Evolutionary conservation across 768 basidiomycete genomes (phyloP).

Genomic region (Amanita molliuscula): DNA sequence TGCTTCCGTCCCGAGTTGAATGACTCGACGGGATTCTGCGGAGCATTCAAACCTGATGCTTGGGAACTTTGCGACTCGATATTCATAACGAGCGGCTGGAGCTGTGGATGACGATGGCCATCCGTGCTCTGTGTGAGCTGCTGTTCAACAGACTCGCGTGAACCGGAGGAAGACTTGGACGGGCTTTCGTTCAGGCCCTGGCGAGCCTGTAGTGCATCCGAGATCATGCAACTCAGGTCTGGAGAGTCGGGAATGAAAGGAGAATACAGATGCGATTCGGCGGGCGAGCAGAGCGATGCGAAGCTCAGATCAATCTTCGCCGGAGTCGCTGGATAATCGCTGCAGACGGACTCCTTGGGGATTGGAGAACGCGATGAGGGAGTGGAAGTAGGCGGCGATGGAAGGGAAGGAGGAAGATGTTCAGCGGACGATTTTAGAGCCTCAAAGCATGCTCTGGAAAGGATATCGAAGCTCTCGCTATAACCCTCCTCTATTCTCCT

Average conservation of each 20-base stretch:
- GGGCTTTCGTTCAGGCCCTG: constrained; percentile 2
- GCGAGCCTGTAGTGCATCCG: constrained; percentile 3
- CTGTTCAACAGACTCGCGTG: constrained; percentile 33
- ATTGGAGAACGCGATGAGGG: not conserved
- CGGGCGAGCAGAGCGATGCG: constrained; percentile 17
- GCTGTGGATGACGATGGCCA: not conserved
- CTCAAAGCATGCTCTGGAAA: not conserved
- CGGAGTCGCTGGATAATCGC: constrained; percentile 10
- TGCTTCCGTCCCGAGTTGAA: constrained; percentile 16
- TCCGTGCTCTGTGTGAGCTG: constrained; percentile 33
- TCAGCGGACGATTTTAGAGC: not conserved
- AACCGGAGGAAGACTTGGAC: constrained; percentile 22
- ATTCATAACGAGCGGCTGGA: not conserved
- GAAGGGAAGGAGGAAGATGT: not conserved
- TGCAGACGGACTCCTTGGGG: not conserved
- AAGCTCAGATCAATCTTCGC: constrained; percentile 14
- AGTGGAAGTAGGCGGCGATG: not conserved
- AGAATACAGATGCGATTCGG: constrained; percentile 7
- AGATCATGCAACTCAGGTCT: constrained; percentile 7
- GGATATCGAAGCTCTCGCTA: constrained; percentile 8
- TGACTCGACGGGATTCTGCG: not conserved
- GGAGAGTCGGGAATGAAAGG: constrained; percentile 9
- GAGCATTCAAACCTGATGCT: not conserved
- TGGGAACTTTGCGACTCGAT: not conserved
- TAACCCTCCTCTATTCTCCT: constrained; percentile 33